Base-by-base conservation (phyloP, 176 grass and related monocot genomes). In the Paspalum notatum region DNA sequence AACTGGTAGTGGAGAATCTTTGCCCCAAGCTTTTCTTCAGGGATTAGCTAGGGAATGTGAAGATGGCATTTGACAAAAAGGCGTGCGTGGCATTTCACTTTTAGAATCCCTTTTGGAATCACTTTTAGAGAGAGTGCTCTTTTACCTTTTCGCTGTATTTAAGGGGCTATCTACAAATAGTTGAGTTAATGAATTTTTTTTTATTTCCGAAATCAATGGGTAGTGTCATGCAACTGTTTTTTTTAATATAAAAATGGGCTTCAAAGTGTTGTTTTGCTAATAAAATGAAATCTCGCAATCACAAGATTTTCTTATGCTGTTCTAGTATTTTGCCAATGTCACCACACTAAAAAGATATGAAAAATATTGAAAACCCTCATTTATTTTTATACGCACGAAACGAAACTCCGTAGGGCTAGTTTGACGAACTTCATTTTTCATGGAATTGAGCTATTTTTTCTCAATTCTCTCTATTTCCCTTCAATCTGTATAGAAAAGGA, bases 1-100 rank as follows among this genome's bases (percentile, higher is more conserved):
- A 82, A 72, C 87, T 63, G 58, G 16, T 76, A 62, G 83, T 85
- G 83, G 83, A 89, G 83, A 85, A 89, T 85, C 78, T 85, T 89
- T 59, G 73, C 10, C 25, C 76, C 57, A 57, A 7, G 40, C 76
- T 81, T 85, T 89, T 64, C 87, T 89, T 66, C 65, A 85, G 75
- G 73, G 75, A 59, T 68, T 85, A 74, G 72, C 41, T 72, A 66
- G 82, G 87, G 77, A 60, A 85, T 77, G 61, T 46, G 72, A 62
- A 85, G 82, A 77, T 56, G 57, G 40, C 72, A 82, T 72, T 76
- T 46, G 26, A 15, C 64, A 71, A 72, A 77, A 89, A 77, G 78
- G 1, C 32, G 63, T 38, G 47, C 5, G 60, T 37, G 47, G n/a
- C 53, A 25, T 14, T 77, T 63, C 49, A 18, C 62, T 53, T 89